A percentile compares a stretch with the other conserved stretches of the same genome.
phyloP scores from a whole-genome alignment of 2,329 filamentous ascomycete species.

The Nothophaeocryptopus gaeumannii region DNA sequence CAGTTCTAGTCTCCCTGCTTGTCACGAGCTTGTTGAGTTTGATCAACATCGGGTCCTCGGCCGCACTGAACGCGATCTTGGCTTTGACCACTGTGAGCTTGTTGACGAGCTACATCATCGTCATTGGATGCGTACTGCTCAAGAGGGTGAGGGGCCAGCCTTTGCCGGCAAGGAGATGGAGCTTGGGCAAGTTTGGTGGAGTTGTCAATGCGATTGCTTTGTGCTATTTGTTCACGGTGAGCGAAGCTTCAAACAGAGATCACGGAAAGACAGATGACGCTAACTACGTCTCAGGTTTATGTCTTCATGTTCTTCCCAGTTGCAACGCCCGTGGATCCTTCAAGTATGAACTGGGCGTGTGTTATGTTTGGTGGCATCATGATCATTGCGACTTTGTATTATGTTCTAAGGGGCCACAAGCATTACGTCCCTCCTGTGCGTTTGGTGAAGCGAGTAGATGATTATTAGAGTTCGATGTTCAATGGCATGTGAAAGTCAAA shows the following conservation, averaged over 20 bases:
- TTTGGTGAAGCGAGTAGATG: conserved; percentile 10
- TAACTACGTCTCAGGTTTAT: not conserved
- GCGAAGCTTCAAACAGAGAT: no score
- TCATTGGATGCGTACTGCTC: conserved; percentile 8
- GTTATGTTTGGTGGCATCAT: conserved; percentile 40
- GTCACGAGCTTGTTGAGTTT: conserved; percentile 40
- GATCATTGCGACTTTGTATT: conserved; percentile 26
- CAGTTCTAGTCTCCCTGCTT: conserved; percentile 7
- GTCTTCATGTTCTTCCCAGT: conserved; percentile 15
- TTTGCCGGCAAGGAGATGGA: conserved; percentile 18
- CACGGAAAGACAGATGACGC: no score
- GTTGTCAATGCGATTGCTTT: conserved; percentile 10
- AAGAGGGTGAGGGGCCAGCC: conserved; percentile 12
- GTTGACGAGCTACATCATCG: conserved; percentile 46
- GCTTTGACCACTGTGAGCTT: conserved; percentile 46
- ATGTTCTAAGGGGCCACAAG: conserved; percentile 35
- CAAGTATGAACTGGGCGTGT: conserved; percentile 51
- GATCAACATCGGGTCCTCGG: conserved; percentile 52
- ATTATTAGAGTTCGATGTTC: no score
- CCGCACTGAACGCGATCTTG: conserved; percentile 52
- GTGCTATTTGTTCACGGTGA: conserved; percentile 3
- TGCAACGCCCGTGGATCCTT: conserved; percentile 31
- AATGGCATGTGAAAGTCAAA: no score
- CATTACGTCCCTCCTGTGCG: conserved; percentile 30
- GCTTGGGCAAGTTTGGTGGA: conserved; percentile 12